These are phyloP conservation scores for Apostasia ramifera DNA, from an alignment of 106 monocot species.

Conservation along the genomic window DNA sequence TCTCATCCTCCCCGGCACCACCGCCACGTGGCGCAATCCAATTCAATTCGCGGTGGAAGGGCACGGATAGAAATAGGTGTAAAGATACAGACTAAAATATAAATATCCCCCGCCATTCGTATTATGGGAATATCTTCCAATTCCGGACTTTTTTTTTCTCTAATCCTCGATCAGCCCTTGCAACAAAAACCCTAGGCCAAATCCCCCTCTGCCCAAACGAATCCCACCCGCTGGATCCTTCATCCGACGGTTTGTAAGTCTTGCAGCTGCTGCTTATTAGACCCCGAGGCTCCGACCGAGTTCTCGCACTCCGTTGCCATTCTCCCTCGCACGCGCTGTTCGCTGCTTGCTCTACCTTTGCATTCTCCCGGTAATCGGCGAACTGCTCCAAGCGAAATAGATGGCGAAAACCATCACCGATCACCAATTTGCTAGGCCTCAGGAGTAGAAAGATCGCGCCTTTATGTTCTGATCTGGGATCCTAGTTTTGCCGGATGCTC, in stretches of 20 bases:
- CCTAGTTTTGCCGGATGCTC: not conserved
- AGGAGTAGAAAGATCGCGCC: not conserved
- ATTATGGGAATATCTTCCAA: not conserved
- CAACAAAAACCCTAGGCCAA: slow-evolving; percentile 5
- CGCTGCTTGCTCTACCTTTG: not conserved
- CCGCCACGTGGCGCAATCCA: not conserved
- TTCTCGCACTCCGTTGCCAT: not conserved
- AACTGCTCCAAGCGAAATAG: not conserved
- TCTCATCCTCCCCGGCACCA: no score
- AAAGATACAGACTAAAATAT: not conserved
- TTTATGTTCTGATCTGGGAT: not conserved
- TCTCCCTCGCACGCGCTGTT: not conserved
- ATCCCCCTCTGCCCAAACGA: not conserved
- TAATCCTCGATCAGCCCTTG: not conserved
- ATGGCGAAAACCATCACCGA: slow-evolving; percentile 7
- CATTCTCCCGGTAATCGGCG: not conserved
- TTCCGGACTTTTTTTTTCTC: not conserved
- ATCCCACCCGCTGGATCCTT: not conserved
- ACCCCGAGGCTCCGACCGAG: slow-evolving; percentile 1
- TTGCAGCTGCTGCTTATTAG: not conserved
- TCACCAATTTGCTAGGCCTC: not conserved
- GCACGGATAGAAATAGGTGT: not conserved
- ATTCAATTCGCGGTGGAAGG: not conserved
- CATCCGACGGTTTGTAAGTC: not conserved
- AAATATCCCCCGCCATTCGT: not conserved